Evolutionary conservation across 2,329 filamentous ascomycete species (phyloP), one percentile per base, ranked within the genome.

Genomic region (Monilinia polystroma): DNA sequence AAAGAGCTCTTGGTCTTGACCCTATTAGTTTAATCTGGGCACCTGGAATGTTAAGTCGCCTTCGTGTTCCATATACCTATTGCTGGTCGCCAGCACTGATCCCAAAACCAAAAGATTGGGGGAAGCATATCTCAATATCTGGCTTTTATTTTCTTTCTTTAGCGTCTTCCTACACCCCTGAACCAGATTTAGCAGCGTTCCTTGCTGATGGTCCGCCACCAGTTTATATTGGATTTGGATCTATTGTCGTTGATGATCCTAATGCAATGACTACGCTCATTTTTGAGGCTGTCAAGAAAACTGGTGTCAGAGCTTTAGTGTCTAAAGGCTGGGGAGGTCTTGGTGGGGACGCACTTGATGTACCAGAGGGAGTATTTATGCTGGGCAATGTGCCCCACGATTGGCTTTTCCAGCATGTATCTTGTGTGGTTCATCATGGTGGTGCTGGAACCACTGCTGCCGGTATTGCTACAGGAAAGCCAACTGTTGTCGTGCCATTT

Each of bases 271-370:
- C 91, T 0, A 79, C 82, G 26, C 82, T 88, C 67, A 89, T 94
- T 10, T 91, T 93, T 66, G 87, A 90, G 18, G 90, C 91, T 1
- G 81, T 93, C 3, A 80, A 82, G 63, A 81, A 83, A 12, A 83
- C 88, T 0, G 90, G 90, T 1, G 84, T 91, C n/a, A 83, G 92
- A 66, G 92, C 92, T 2, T 79, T 96, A 0, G 89, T 96, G 0
- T 94, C 91, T 0, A 93, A 94, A 74, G 93, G 92, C 20, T 96
- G 92, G 93, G 92, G 92, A 59, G 92, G 92, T 0, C 81, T 96
- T 10, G 92, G 92, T 41, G 89, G 86, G 0, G 90, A 92, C 72
- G 81, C 87, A 43, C 76, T 90, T 4, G 84, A 84, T 1, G 78
- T 92, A n/a, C 91, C 91, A 0, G 86, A 92, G 2, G 86, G 87